Evolutionary conservation across 352 stramenopile species (phyloP).

Genomic region (Thraustochytrium striatum): DNA sequence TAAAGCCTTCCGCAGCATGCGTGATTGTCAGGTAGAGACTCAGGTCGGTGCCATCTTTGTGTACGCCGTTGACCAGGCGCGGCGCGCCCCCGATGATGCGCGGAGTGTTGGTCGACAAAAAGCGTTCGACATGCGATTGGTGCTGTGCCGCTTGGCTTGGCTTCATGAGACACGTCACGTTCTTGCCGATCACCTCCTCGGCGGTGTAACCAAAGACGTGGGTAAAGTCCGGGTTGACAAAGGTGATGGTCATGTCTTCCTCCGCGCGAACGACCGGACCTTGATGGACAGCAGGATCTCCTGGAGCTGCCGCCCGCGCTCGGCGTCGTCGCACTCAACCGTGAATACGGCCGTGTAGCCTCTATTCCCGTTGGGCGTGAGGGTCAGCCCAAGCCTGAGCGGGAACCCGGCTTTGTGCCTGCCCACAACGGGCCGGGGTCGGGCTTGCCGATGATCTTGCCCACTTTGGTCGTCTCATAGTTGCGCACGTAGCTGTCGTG

Average conservation of each 20-base stretch:
- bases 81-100: background rate
- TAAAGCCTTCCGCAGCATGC: background rate
- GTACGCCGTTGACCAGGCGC: background rate
- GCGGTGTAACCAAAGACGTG: background rate
- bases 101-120: background rate
- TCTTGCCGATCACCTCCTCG: background rate
- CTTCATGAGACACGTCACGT: slow-evolving; percentile 10
- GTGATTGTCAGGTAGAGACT: background rate
- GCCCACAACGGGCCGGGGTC: slow-evolving; percentile 12
- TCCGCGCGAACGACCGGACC: slow-evolving; percentile 3
- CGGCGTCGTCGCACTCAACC: background rate
- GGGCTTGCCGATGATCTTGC: too few relatives aligned
- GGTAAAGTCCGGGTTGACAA: slow-evolving; percentile 7
- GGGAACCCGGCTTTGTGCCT: background rate
- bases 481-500: background rate
- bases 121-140: background rate
- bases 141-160: background rate
- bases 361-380: background rate
- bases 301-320: background rate
- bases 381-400: background rate
- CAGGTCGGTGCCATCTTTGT: background rate
- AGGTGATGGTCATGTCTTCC: slow-evolving; percentile 12
- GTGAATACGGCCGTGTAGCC: slow-evolving; percentile 13
- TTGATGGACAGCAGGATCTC: background rate
- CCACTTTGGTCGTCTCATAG: background rate